Base-by-base conservation (phyloP, 2,329 filamentous ascomycete species). In the Zymoseptoria crescenta region DNA sequence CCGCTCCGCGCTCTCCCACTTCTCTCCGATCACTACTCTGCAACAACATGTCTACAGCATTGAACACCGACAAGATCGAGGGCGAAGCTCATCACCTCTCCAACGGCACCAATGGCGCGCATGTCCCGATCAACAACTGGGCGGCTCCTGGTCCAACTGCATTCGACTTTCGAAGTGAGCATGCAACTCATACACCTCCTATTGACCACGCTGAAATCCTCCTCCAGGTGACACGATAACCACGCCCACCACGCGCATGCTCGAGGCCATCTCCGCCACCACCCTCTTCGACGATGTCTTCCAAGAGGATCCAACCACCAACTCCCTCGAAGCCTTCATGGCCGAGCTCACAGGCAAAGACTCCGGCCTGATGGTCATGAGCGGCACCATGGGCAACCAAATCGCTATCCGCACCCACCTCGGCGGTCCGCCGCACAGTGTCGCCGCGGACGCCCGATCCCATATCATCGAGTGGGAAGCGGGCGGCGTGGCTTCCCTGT, bases 381-480 rank as follows among this genome's bases (percentile, higher is more conserved):
- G 89, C 0, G 93, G 93, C 3, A 96, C 92, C 4, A 96, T 96
- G 91, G 64, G 91, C 49, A 96, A 96, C 75, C 91, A 96, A 73
- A 79, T 96, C 19, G 87, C 88, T 0, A 80, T 96, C 49, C 85
- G 92, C 48, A 82, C 88, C 1, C 87, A 94, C 60, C 80, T 96
- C 13, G 82, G 79, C 0, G 87, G 89, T 61, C 91, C 92, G 13
- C 93, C 93, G 0, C 85, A 96, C 72, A 83, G 83, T 7, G 83
- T 96, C 4, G 77, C 96, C 8, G 90, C 88, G 66, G 92, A 96
- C 71, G 79, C 86, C 63, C 83, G 90, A 35, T 83, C 85, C 4
- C 93, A 96, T 71, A 88, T 96, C 59, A 78, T 89, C 59, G 79
- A 85, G 49, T 85, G 87, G 77, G 84, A 87, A 70, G 83, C 83